Conservation (phyloP, 805 yeast species). For the Suhomyces sp. region DNA sequence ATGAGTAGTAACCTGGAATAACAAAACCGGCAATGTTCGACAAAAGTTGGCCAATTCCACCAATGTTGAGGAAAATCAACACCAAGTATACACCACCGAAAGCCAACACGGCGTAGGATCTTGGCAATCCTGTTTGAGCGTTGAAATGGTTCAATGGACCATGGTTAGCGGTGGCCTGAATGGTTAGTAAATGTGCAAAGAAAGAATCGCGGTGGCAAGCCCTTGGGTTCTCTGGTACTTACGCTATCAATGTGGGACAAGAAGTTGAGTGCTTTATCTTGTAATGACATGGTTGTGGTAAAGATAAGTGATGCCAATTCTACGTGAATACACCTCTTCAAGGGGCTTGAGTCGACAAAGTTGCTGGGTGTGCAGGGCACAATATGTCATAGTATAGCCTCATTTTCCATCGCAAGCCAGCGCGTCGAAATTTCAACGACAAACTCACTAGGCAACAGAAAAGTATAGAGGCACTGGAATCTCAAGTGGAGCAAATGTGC, state of each 20-base stretch:
- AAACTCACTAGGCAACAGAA: not conserved
- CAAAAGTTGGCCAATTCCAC: slow-evolving; percentile 91
- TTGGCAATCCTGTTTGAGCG: slow-evolving; percentile 58
- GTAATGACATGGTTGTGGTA: slow-evolving; percentile 32
- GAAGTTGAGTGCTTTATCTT: slow-evolving; percentile 45
- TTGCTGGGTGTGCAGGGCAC: slow-evolving; percentile 5
- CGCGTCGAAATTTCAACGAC: not conserved
- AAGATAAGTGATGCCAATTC: not conserved
- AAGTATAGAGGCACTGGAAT: not conserved
- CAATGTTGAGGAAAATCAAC: slow-evolving; percentile 81
- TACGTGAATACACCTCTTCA: not conserved
- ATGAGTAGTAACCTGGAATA: slow-evolving; percentile 85
- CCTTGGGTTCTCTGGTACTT: slow-evolving; percentile 22
- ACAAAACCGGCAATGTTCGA: slow-evolving; percentile 91
- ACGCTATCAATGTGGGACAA: slow-evolving; percentile 48
- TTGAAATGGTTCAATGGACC: slow-evolving; percentile 37
- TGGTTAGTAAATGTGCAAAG: slow-evolving; percentile 12
- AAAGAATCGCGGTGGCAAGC: not conserved
- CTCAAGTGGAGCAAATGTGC: not conserved
- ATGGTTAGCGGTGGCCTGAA: slow-evolving; percentile 30
- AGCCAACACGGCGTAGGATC: slow-evolving; percentile 79
- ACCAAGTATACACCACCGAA: slow-evolving; percentile 65
- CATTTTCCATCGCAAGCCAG: not conserved
- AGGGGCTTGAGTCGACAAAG: slow-evolving; percentile 3
- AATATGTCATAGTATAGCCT: not conserved